Conservation (phyloP, 129 eudicot genomes). For the Flaveria bidentis region DNA sequence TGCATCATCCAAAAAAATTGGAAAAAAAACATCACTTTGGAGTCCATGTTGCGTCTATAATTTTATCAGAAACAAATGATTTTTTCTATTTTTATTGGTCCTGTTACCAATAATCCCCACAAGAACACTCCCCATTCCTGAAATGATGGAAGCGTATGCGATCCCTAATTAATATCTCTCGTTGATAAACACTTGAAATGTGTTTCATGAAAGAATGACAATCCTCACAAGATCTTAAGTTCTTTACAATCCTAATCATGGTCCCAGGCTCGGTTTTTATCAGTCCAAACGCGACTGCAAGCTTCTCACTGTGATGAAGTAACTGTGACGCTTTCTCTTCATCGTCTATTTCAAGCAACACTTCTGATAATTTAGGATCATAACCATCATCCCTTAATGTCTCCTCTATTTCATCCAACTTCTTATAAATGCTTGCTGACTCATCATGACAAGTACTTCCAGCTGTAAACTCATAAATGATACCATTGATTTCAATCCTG, state of each 20-base stretch:
- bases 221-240: constrained; percentile 53
- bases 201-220: constrained; percentile 55
- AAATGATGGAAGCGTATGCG: constrained; percentile 49
- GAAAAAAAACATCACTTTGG: background rate
- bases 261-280: constrained; percentile 41
- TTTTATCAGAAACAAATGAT: background rate
- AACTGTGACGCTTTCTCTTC: constrained; percentile 48
- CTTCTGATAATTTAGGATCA: constrained; percentile 38
- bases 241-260: constrained; percentile 46
- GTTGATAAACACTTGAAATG: constrained; percentile 38
- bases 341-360: constrained; percentile 46
- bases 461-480: constrained; percentile 45
- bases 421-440: constrained; percentile 36
- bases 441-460: constrained; percentile 43
- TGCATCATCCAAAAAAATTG: constrained; percentile 10
- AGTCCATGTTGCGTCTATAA: background rate
- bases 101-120: constrained; percentile 51
- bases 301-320: constrained; percentile 58
- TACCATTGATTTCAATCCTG: constrained; percentile 38
- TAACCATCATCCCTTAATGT: constrained; percentile 35
- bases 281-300: constrained; percentile 47
- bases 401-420: constrained; percentile 39
- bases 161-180: constrained; percentile 52
- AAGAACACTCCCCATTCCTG: constrained; percentile 50
- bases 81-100: background rate